Percentiles rank a stretch among this genome's conserved stretches.
phyloP scores from a whole-genome alignment of 805 yeast species.

The Kazachstania viticola region DNA sequence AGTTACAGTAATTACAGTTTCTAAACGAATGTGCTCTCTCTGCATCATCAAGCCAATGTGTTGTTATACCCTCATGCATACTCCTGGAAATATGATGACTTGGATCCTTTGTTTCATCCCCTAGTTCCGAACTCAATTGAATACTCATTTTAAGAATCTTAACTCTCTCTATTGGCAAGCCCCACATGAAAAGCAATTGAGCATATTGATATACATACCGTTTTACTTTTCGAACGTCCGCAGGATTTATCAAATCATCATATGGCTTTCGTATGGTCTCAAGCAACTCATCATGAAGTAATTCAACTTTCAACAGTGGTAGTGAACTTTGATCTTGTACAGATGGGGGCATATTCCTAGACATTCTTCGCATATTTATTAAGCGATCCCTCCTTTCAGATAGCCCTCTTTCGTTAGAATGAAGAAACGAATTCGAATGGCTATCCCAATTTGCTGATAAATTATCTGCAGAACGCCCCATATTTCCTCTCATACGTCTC shows the following conservation, averaged over 20 bases:
- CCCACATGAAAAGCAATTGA: slow-evolving; percentile 69
- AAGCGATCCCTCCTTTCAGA: background rate
- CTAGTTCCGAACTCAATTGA: background rate
- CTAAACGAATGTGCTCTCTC: slow-evolving; percentile 11
- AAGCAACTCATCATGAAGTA: slow-evolving; percentile 20
- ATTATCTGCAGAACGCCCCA: background rate
- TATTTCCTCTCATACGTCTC: background rate
- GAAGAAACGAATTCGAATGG: background rate
- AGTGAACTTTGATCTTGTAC: slow-evolving; percentile 2
- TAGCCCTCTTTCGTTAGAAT: background rate
- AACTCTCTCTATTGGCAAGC: slow-evolving; percentile 64
- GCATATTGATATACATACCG: slow-evolving; percentile 62
- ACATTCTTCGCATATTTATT: background rate
- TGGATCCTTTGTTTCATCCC: background rate
- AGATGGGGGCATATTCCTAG: background rate
- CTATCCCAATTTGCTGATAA: background rate
- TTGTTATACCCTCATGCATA: slow-evolving; percentile 10
- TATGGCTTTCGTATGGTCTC: slow-evolving; percentile 10
- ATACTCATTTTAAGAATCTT: slow-evolving; percentile 55
- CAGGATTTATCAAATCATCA: slow-evolving; percentile 15
- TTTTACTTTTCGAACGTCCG: slow-evolving; percentile 19
- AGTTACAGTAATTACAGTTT: slow-evolving; percentile 57
- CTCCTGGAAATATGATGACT: background rate
- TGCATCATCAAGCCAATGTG: slow-evolving; percentile 10
- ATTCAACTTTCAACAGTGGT: slow-evolving; percentile 18